Evolutionary conservation across 202 grass and related monocot species (phyloP).

Genomic region (Brachypodium distachyon): DNA sequence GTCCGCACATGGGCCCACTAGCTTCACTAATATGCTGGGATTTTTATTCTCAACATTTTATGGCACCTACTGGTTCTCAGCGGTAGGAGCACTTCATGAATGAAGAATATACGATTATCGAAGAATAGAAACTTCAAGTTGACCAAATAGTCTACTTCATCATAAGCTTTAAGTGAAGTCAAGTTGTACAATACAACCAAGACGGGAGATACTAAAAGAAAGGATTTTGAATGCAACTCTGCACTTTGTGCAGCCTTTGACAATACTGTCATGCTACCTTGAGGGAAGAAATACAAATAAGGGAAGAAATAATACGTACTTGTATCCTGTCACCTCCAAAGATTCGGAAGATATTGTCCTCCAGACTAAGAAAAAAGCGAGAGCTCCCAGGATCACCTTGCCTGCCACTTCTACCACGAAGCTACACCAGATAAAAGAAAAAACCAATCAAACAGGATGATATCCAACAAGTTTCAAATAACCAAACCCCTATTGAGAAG

Average conservation of each 20-base stretch:
- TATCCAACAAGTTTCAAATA: neutral
- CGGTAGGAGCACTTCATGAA: conserved; percentile 4
- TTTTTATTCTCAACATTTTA: neutral
- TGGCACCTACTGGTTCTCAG: neutral
- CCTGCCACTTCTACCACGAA: conserved; percentile 91
- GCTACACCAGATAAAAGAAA: conserved; percentile 52
- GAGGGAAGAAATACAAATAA: neutral
- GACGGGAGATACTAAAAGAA: neutral
- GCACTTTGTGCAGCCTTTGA: neutral
- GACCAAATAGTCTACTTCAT: neutral
- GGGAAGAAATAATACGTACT: conserved; percentile 43
- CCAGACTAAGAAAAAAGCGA: conserved; percentile 96
- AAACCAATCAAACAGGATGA: conserved; percentile 25
- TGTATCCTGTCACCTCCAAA: conserved; percentile 98
- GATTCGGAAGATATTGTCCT: conserved; percentile 94
- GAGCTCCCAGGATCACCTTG: conserved; percentile 98
- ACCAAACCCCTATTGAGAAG: neutral
- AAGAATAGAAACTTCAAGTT: conserved; percentile 12
- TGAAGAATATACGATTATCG: conserved; percentile 3
- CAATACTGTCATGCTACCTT: neutral
- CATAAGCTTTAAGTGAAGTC: conserved; percentile 11
- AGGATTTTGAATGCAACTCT: neutral
- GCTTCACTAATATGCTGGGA: neutral
- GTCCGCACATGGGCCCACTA: neutral
- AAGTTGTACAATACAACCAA: neutral